Evolutionary conservation across 805 yeast genomes (phyloP), one percentile per base, ranked within the genome.

Genomic region (Myxozyma neotropica): DNA sequence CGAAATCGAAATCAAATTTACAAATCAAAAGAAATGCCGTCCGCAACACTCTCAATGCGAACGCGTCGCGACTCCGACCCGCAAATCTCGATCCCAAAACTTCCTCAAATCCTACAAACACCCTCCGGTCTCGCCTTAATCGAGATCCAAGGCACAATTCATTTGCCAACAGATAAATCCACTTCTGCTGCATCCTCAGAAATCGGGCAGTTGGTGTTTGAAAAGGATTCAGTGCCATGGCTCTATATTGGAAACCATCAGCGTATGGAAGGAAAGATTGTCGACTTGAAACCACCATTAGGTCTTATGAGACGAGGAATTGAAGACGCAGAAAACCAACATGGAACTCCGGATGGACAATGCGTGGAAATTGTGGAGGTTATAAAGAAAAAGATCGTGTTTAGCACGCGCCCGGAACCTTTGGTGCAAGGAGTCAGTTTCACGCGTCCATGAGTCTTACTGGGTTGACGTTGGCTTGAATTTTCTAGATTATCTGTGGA

Each of bases 61-160:
- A 40, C 48, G 56, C 60, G 49, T 19, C 42, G 29, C 31, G 58
- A 38, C 33, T 10, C 36, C 4, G 40, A 33, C 40, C 8, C 51
- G 40, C 51, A 27, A 15, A 3, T 47, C 13, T n/a, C 40, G 4
- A 46, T 27, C 27, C 43, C 39, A 23, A 26, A 42, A 7, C 48
- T 58, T 17, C 61, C 58, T 13, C 33, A 57, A 17, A 33, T 66
- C 15, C 51, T 65, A 12, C 56, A 66, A 31, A 66, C 68, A 2
- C 63, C 66, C 8, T 23, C 53, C 4, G 69, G 69, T n/a, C 46
- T 61, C 24, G 68, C 66, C 10, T 56, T 66, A 42, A 12, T 66
- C 29, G 67, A 66, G 44, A 51, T 66, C 13, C 69, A 66, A 29
- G 69, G 69, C 21, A 61, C 62, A 3, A 12, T 66, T 13, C 64